Evolutionary conservation across 257 asterid genomes (phyloP), one percentile per base, ranked within the genome.

Genomic region (Linaria vulgaris): DNA sequence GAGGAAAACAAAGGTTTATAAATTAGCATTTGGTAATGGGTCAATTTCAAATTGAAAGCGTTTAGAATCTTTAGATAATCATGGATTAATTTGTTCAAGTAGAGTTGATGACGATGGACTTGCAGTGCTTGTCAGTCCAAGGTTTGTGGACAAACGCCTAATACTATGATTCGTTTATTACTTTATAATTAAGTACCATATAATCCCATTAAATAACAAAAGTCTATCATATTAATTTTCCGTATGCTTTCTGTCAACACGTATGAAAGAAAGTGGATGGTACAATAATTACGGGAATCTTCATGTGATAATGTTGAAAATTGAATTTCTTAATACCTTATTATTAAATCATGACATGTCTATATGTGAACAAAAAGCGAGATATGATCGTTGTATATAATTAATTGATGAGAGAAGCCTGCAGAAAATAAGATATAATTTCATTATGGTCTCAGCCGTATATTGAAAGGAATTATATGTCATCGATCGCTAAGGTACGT

Each of bases 81-180:
- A 52, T 16, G 9, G 17, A 46, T 15, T 19, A n/a, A 15, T n/a
- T 46, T 46, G 3, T 46, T 5, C 21, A 16, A 15, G 9, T 46
- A 16, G 13, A n/a, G 6, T 0, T 15, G 12, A 15, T 19, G 20
- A 46, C 21, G 21, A 8, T 19, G 19, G 49, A 38, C 49, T 43
- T 43, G 71, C 62, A 44, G 45, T 27, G n/a, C n/a, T n/a, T 66
- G 71, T 55, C 71, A 56, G 49, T 46, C 47, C 49, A 56, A 56
- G 38, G 57, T 66, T 66, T 66, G 71, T 25, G 41, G 41, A 7
- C 41, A 34, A 34, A 4, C 9, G 10, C 41, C n/a, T 12, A 63
- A 47, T 45, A 20, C 47, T 66, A 66, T 45, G 63, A 57, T 57
- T 56, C 4, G 48, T 34, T 4, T 7, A 3, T 34, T 34, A 34